Base-by-base conservation (phyloP, 331 rosid species). In the Malus hybrid region DNA sequence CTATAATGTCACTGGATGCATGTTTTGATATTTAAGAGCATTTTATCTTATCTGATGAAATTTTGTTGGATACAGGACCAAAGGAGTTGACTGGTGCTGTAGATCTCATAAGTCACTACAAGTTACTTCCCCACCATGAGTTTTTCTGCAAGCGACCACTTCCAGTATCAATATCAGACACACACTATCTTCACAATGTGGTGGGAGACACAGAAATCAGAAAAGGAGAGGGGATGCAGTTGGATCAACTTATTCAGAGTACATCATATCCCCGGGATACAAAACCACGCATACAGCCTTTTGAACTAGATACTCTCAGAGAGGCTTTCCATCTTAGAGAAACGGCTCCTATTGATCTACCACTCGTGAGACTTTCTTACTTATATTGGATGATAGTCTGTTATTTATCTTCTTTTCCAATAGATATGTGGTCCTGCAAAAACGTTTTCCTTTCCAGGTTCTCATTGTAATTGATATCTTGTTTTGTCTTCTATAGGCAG, bases 191-290 rank as follows among this genome's bases (percentile, higher is more conserved):
- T 39, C 44, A 39, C 44, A 39, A 39, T 9, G 44, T 39, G 12
- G 44, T 9, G 70, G 99, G 98, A 81, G 99, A 95, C 87, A 88
- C 96, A 31, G 99, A 95, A 81, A 82, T 92, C 69, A 88, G 99
- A 80, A 95, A 92, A 88, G 99, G 99, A 71, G 98, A 95, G 70
- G 99, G 99, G 75, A 95, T 95, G 98, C 97, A 95, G 71, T 86
- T 95, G 80, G 95, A 89, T 89, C 97, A 95, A 77, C 99, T 95
- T 79, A 85, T 90, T 77, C 93, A 89, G 86, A 90, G 83, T 65
- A 78, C 92, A 60, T 85, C 90, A 19, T 86, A 82, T 75, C 67
- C 83, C 29, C 87, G 91, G 80, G 96, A 92, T 48, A 83, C 90
- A 39, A 95, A 81, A 85, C 85, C 86, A 32, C 97, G 96, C 7